These are phyloP conservation scores for Nidularia sp. DNA, from an alignment of 768 basidiomycete species.

Conservation along the genomic window DNA sequence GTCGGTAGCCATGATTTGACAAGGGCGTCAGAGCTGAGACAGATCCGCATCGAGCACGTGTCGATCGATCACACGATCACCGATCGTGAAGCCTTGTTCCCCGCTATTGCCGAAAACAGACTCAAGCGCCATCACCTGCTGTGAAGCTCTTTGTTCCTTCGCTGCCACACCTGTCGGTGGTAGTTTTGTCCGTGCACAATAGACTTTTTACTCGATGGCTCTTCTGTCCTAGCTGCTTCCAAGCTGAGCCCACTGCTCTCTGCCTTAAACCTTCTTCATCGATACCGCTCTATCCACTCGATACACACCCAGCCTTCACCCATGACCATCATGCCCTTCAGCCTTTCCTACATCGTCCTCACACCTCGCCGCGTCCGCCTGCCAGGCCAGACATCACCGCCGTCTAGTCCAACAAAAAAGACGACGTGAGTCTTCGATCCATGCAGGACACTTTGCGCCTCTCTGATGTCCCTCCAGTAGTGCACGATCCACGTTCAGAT, in stretches of 20 bases:
- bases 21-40: too few relatives aligned
- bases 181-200: neutral
- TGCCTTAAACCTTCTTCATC: neutral
- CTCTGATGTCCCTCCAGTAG: neutral
- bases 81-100: too few relatives aligned
- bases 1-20: too few relatives aligned
- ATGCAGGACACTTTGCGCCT: neutral
- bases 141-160: neutral
- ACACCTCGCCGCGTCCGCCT: slow-evolving; percentile 49
- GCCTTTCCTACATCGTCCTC: slow-evolving; percentile 48
- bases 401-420: slow-evolving; percentile 6
- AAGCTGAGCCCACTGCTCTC: neutral
- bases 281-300: neutral
- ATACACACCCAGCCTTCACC: neutral
- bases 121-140: neutral
- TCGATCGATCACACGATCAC: too few relatives aligned
- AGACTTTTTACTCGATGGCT: neutral
- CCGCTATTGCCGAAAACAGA: too few relatives aligned
- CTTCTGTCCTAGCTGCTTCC: neutral
- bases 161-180: neutral
- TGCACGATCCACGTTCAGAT: slow-evolving; percentile 4
- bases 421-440: slow-evolving; percentile 6
- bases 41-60: too few relatives aligned
- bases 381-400: slow-evolving; percentile 29
- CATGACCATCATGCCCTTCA: slow-evolving; percentile 27